Conservation (phyloP, 257 asterid genomes). For the Solanum commersonii region DNA sequence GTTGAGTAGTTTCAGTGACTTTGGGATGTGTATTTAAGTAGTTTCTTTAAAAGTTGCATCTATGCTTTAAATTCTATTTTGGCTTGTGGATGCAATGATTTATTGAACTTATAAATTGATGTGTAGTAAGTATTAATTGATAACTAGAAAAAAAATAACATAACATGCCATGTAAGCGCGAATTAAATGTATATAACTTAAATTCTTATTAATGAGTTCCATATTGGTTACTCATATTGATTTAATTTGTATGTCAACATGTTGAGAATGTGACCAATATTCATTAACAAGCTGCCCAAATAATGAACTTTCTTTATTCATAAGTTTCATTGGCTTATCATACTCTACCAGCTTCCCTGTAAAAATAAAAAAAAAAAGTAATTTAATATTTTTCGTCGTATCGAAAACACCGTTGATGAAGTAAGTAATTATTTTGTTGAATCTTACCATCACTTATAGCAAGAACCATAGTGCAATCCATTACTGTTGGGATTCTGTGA, state of each 20-base stretch:
- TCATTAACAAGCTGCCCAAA: conserved; percentile 30
- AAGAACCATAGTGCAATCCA: conserved; percentile 29
- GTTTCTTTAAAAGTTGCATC: no score
- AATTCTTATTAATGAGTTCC: not conserved
- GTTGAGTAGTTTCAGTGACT: not conserved
- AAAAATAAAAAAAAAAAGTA: not conserved
- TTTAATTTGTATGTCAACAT: not conserved
- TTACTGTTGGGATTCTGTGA: conserved; percentile 31
- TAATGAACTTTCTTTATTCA: conserved; percentile 11
- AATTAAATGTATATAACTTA: not conserved
- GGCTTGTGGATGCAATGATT: not conserved
- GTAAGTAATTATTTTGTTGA: not conserved
- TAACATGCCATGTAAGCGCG: not conserved
- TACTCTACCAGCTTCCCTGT: conserved; percentile 24
- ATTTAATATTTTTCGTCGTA: not conserved
- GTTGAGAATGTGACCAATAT: conserved; percentile 13
- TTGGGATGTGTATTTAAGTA: not conserved
- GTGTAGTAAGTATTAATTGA: not conserved
- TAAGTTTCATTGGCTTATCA: conserved; percentile 20
- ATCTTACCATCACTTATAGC: conserved; percentile 25
- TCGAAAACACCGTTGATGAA: not conserved
- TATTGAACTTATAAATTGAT: no score
- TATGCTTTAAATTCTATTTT: no score
- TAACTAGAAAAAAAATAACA: not conserved
- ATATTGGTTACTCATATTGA: not conserved